Evolutionary conservation across 1,284 basidiomycete species (phyloP), one percentile per base, ranked within the genome.

Genomic region (Meira miltonrushii): DNA sequence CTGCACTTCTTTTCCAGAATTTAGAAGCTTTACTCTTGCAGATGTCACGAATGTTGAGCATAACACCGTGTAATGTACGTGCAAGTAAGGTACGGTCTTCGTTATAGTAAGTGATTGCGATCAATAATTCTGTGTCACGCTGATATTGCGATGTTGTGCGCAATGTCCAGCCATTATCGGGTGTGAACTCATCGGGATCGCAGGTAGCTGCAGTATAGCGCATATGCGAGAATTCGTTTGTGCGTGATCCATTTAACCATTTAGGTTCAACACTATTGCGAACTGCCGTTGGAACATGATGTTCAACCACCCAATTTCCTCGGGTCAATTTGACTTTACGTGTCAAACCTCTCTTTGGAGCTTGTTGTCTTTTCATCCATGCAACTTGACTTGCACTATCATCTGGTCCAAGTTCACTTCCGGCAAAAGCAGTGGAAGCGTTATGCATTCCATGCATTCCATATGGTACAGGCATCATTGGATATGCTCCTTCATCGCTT

Each of bases 21-120:
- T 94, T 94, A 63, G 90, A 93, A 72, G 79, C 86, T 79, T 93
- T 94, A 51, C 90, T 92, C 81, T 91, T 93, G 85, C 92, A 95
- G 67, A 97, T 97, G 74, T 97, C 93, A 68, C 93, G 89, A 66
- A 98, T 94, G 80, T 98, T 98, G 68, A 93, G 80, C 92, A 97
- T 96, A 75, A 97, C 88, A 65, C 90, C 90, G 74, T 96, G 92
- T 49, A 96, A 81, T 1, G 92, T 96, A 9, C 77, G 54, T 9
- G 77, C 74, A n/a, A 79, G 70, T 33, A 96, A 84, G 3, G 87
- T 88, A 81, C 96, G 94, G 83, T 97, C 92, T 80, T 96, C 93
- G 79, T 96, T 96, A 81, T 96, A 82, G 75, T 79, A 77, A 28
- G 74, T 77, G 44, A 77, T 72, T 25, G 71, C 62, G 25, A 98